Conservation (phyloP, 768 basidiomycete genomes). For the Tricholoma terreum region DNA sequence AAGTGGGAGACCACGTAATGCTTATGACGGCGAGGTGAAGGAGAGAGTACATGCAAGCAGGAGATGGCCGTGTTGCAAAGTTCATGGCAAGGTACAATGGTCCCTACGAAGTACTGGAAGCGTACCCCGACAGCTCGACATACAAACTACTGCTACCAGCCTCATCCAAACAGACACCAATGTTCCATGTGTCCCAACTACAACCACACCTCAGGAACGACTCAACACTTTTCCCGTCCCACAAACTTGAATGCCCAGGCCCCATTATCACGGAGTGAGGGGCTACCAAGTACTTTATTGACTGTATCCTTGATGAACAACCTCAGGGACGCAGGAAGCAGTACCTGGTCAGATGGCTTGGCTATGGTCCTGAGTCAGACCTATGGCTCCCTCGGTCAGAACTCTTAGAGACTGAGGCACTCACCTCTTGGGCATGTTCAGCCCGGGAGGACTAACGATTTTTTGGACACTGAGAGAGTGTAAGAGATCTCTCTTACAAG, state of each 20-base stretch:
- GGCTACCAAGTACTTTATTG: constrained; percentile 12
- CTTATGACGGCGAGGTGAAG: constrained; percentile 29
- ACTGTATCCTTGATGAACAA: constrained; percentile 26
- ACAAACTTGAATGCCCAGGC: not conserved
- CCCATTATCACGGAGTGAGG: not conserved
- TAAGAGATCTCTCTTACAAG: no score
- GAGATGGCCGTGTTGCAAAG: constrained; percentile 32
- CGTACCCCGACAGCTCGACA: no score
- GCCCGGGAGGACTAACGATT: no score
- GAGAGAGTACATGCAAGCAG: constrained; percentile 23
- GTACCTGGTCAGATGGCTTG: constrained; percentile 30
- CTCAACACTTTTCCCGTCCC: constrained; percentile 21
- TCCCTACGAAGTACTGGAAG: constrained; percentile 7
- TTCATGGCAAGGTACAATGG: constrained; percentile 37
- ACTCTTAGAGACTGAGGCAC: constrained; percentile 19
- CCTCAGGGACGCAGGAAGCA: constrained; percentile 22
- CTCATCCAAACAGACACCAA: no score
- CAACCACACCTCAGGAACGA: constrained; percentile 25
- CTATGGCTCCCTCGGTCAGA: constrained; percentile 21
- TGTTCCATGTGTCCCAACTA: constrained; percentile 19
- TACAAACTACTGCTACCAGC: no score
- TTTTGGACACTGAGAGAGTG: no score
- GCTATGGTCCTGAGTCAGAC: constrained; percentile 25
- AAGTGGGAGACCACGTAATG: constrained; percentile 33
- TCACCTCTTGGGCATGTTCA: constrained; percentile 13